Conservation (phyloP, 345 rosid species). For the Lepidium didymum region DNA sequence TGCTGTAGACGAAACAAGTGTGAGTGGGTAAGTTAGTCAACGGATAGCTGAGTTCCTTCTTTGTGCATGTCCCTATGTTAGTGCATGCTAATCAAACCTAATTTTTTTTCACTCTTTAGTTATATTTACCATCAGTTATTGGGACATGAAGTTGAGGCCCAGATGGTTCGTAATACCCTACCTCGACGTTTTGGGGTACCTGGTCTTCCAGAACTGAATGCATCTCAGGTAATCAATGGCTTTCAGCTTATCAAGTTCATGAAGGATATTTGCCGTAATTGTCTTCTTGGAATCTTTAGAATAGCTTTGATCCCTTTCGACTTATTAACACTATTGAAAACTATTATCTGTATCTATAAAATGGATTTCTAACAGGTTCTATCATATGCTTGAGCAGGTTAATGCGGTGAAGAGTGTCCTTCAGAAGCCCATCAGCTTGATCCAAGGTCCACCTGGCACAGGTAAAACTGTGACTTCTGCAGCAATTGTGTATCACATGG, state of each 20-base stretch:
- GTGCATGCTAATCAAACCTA: not conserved
- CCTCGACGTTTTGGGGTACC: conserved; percentile 99
- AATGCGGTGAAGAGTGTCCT: conserved; percentile 98
- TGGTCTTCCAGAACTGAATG: conserved; percentile 98
- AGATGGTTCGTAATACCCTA: conserved; percentile 82
- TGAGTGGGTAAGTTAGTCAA: conserved; percentile 75
- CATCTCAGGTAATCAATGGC: conserved; percentile 70
- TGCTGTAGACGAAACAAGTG: conserved; percentile 99
- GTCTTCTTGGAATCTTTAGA: not conserved
- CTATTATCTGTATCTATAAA: not conserved
- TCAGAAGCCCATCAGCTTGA: conserved; percentile 95
- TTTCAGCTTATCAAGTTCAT: not conserved
- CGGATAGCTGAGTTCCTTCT: conserved; percentile 5
- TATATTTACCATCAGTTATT: conserved; percentile 92
- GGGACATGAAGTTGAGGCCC: conserved; percentile 98
- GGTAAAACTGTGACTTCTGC: conserved; percentile 99
- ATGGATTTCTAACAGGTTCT: not conserved
- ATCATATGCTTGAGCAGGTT: conserved; percentile 42
- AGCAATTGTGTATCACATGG: conserved; percentile 99
- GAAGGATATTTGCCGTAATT: not conserved
- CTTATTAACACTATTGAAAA: not conserved
- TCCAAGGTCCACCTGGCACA: conserved; percentile 99
- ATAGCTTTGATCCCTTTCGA: not conserved
- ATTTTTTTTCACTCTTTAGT: conserved; percentile 28
- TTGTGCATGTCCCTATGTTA: not conserved